These are phyloP conservation scores for Globisporangium okanoganense DNA, from an alignment of 352 stramenopile genomes.

Conservation along the genomic window DNA sequence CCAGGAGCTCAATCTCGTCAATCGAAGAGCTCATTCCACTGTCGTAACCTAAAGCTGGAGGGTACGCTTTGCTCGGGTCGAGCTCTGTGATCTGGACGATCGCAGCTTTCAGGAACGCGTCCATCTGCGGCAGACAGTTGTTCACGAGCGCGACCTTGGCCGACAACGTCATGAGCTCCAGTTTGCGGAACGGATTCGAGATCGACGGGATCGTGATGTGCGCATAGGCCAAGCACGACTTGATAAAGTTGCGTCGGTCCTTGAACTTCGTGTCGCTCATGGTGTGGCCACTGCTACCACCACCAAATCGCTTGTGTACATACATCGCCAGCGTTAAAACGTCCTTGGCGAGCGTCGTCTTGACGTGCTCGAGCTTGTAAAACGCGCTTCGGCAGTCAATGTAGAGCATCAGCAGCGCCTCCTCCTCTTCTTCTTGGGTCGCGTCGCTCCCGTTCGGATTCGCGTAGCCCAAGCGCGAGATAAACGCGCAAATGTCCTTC, in stretches of 20 bases:
- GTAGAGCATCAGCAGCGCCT: constrained; percentile 84
- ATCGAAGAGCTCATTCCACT: background rate
- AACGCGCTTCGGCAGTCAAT: constrained; percentile 85
- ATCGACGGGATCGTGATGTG: constrained; percentile 90
- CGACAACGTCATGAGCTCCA: constrained; percentile 63
- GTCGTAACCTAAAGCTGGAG: background rate
- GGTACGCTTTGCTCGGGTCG: constrained; percentile 18
- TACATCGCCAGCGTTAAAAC: constrained; percentile 65
- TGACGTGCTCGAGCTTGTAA: constrained; percentile 83
- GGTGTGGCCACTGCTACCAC: background rate
- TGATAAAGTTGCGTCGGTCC: constrained; percentile 68
- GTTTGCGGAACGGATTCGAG: constrained; percentile 31
- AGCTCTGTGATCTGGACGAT: constrained; percentile 79
- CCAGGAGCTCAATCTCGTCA: constrained; percentile 6
- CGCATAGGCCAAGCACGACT: constrained; percentile 86
- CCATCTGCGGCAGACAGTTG: constrained; percentile 82
- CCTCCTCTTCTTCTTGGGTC: constrained; percentile 60
- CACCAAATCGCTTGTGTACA: constrained; percentile 25
- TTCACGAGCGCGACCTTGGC: constrained; percentile 68
- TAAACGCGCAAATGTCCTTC: constrained; percentile 78
- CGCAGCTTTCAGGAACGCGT: constrained; percentile 76
- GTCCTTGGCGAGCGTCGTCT: constrained; percentile 46
- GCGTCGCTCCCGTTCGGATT: constrained; percentile 5
- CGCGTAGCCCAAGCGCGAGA: constrained; percentile 53
- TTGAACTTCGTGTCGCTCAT: constrained; percentile 23